Evolutionary conservation across 371 early-diverging fungal species (phyloP), one percentile per base, ranked within the genome.

Genomic region (Lichtheimia corymbifera): DNA sequence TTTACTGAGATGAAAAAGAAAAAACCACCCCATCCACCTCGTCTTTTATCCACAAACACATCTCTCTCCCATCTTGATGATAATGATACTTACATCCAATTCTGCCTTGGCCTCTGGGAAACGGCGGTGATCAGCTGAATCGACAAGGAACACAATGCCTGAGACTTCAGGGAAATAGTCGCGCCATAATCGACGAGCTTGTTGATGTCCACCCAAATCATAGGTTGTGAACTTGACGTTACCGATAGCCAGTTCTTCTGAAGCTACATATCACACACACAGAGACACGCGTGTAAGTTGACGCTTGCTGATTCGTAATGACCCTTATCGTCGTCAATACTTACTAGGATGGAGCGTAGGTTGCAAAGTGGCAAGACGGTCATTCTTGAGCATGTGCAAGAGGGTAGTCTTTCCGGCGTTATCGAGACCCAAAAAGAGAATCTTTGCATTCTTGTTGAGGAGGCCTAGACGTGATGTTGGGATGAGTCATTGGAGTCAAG

Each of bases 381-480:
- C 97, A 71, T 97, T 97, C 86, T 99, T 99, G 68, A 99, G 83
- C 94, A 99, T 97, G 84, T 98, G 97, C 41, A 99, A 88, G 41
- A 99, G 87, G 47, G 99, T 99, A 7, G 99, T 99, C 82, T 99
- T 99, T 61, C 99, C 99, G 60, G 99, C 98, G 85, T 99, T 99
- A 77, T 99, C 99, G 58, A 99, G 89, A 51, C 99, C 99, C 58
- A 99, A 88, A 85, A 99, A 99, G 50, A 99, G 87, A 71, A 99
- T 95, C 81, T 96, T 97, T 58, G 99, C 98, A 73, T 96, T 96
- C 85, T 98, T 98, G 82, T 97, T 96, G 70, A 95, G 83, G 67
- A 98, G 90, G 65, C 98, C 97, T 96, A 73, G 57, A 49, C 18
- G 20, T 0, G 17, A 30, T n/a, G 18, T 44, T 30, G 18, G 42